Evolutionary conservation across 2,329 filamentous ascomycete species (phyloP).

Genomic region (Neospermospora avenae): DNA sequence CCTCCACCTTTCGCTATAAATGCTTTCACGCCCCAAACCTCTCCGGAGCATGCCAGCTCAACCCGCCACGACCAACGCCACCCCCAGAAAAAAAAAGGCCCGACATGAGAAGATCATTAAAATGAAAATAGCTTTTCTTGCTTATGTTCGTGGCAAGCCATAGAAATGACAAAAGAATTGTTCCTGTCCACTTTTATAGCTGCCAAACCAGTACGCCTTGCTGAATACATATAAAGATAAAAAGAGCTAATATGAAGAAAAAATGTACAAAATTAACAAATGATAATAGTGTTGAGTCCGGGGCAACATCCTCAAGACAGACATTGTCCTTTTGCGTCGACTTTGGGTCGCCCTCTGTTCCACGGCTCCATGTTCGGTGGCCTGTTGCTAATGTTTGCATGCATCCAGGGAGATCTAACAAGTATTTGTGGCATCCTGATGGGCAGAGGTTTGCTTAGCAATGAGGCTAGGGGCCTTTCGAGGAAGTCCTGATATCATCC

Average conservation of each 20-base stretch:
- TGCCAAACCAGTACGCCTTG: conserved; percentile 20
- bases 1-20: conserved; percentile 5
- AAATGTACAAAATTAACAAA: conserved; percentile 26
- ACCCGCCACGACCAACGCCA: conserved; percentile 10
- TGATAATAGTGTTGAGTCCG: conserved; percentile 13
- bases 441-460: not conserved
- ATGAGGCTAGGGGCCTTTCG: not conserved
- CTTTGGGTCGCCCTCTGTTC: conserved; percentile 10
- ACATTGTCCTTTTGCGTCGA: conserved; percentile 9
- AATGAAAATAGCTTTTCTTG: conserved; percentile 3
- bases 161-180: not conserved
- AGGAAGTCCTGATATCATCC: too few relatives aligned
- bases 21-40: conserved; percentile 14
- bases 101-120: not conserved
- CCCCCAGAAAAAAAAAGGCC: conserved; percentile 4
- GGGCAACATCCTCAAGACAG: conserved; percentile 2
- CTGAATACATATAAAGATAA: conserved; percentile 14
- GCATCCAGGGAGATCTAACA: not conserved
- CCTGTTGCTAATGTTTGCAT: not conserved
- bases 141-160: conserved; percentile 5
- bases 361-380: conserved; percentile 5
- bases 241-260: conserved; percentile 12
- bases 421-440: not conserved
- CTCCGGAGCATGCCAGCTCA: conserved; percentile 19
- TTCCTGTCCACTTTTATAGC: not conserved